phyloP scores from a whole-genome alignment of 148 eudicot genomes.

The Rhododendron ovatum region DNA sequence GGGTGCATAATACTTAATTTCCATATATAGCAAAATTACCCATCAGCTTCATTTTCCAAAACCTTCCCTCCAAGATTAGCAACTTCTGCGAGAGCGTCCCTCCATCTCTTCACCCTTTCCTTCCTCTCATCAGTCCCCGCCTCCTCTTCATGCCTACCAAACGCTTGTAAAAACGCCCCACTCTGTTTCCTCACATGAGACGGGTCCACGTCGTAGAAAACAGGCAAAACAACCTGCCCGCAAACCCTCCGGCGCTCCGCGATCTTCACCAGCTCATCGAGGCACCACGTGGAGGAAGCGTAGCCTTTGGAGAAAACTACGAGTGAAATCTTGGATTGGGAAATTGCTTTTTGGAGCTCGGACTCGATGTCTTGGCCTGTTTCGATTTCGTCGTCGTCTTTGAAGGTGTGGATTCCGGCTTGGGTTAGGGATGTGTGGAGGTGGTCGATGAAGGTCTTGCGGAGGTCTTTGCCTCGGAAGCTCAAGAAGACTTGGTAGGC shows the following conservation, averaged over 20 bases:
- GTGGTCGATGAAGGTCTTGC: neutral
- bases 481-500: conserved; percentile 2
- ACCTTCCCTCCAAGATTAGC: neutral
- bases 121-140: neutral
- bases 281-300: conserved; percentile 4
- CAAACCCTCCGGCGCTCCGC: neutral
- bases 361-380: neutral
- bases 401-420: conserved; percentile 2
- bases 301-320: neutral
- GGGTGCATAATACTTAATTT: neutral
- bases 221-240: conserved; percentile 3
- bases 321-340: neutral
- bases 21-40: neutral
- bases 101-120: conserved; percentile 5
- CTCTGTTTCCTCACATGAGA: neutral
- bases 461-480: neutral
- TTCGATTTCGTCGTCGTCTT: neutral
- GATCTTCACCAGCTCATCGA: conserved; percentile 4
- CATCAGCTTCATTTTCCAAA: neutral
- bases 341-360: neutral
- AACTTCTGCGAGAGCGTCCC: neutral
- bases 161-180: neutral
- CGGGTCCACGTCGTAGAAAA: conserved; percentile 10
- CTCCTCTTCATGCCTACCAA: conserved; percentile 3
- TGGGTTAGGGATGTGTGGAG: neutral